Base-by-base conservation (phyloP, 768 basidiomycete genomes). In the Russula virescens region DNA sequence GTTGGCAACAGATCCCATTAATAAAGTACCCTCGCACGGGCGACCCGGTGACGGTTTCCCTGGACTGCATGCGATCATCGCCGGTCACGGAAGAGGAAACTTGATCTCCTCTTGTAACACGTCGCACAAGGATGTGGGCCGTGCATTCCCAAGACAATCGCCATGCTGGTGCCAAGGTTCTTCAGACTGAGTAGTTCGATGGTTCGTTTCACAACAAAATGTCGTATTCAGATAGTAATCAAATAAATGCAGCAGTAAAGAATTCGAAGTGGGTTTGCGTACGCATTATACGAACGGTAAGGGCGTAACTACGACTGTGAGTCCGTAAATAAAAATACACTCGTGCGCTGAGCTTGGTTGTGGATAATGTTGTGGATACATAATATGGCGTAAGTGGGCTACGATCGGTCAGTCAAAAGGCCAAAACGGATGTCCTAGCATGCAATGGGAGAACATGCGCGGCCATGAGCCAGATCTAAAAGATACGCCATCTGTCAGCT, bases 391-490 rank as follows among this genome's bases (percentile, higher is more conserved):
- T 64, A 58, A 63, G 46, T 40, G 34, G 34, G 55, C 31, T 51
- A 52, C 43, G 38, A 65, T 63, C 61, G 55, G 49, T 48, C 61
- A 58, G 34, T 66, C 53, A 66, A 40, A 66, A 63, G 55, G 64
- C 62, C 51, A 66, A 56, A 64, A 66, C 48, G 47, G 61, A 64
- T 28, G 64, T 66, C 53, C 64, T 58, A 34, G 62, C 64, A 55
- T 66, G 64, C 42, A 66, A 40, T 7, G 64, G 64, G 40, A 66
- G 64, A 31, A 66, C 57, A 28, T 66, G 64, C 23, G 62, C 64
- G 18, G 62, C 61, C 64, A 66, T 66, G 51, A 66, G 63, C 65
- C 65, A 66, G 49, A 65, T 42, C 65, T 66, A 55, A 53, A 55
- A 45, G 46, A 34, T 10, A 45, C 38, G 55, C 28, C 13, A 55